Evolutionary conservation across 2,329 filamentous ascomycete genomes (phyloP).

Genomic region (Calycina marina): DNA sequence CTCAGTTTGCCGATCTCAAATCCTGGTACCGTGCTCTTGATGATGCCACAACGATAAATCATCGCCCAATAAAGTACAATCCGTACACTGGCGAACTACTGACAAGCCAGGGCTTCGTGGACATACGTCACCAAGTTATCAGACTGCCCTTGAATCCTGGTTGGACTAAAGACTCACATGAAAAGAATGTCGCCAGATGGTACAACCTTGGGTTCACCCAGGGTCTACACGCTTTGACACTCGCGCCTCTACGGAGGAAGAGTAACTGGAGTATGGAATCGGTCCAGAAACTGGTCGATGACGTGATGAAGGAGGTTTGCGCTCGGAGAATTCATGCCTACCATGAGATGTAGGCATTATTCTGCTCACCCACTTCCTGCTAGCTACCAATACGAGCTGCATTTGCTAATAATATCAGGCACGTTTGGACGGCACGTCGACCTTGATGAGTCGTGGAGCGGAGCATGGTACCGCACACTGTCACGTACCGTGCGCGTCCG

Average conservation of each 20-base stretch:
- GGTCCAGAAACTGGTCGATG: constrained; percentile 45
- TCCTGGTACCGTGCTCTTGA: constrained; percentile 58
- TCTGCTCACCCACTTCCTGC: constrained; percentile 1
- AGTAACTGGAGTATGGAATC: constrained; percentile 45
- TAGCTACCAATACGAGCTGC: not conserved
- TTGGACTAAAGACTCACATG: constrained; percentile 50
- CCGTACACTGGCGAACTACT: constrained; percentile 45
- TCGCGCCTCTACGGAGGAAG: constrained; percentile 57
- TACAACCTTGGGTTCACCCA: constrained; percentile 68
- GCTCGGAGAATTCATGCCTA: constrained; percentile 55
- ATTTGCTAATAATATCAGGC: constrained; percentile 9
- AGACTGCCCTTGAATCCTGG: constrained; percentile 56
- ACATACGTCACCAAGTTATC: constrained; percentile 58
- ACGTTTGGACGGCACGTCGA: constrained; percentile 20
- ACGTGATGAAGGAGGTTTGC: constrained; percentile 54
- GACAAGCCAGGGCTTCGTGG: constrained; percentile 59
- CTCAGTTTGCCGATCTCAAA: constrained; percentile 39
- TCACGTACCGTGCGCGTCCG: too few relatives aligned
- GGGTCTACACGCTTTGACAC: constrained; percentile 56
- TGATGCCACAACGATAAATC: constrained; percentile 49
- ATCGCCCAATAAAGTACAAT: constrained; percentile 52
- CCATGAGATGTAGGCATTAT: constrained; percentile 57
- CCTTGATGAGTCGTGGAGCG: constrained; percentile 9
- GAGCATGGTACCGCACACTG: too few relatives aligned
- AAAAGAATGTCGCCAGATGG: constrained; percentile 61